phyloP scores from a whole-genome alignment of 2,329 filamentous ascomycete genomes.

The Fusarium albosuccineum region DNA sequence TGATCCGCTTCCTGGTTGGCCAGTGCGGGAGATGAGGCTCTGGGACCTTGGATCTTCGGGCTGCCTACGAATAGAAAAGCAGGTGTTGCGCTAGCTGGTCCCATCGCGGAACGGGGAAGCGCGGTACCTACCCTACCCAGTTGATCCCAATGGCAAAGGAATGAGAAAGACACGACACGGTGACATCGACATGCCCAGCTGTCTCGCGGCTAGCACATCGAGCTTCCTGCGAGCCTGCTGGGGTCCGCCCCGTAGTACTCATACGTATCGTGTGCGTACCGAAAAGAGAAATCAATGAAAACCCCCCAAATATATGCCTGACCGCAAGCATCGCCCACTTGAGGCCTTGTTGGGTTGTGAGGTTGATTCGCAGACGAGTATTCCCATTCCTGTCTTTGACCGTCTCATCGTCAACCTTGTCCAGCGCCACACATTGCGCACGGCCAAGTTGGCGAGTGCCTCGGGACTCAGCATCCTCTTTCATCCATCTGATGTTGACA shows the following conservation, averaged over 20 bases:
- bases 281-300: no score
- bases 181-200: neutral
- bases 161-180: neutral
- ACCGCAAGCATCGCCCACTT: neutral
- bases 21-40: constrained; percentile 40
- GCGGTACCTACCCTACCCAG: neutral
- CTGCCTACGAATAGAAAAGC: constrained; percentile 27
- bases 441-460: constrained; percentile 4
- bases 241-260: neutral
- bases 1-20: constrained; percentile 41
- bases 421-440: constrained; percentile 22
- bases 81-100: constrained; percentile 12
- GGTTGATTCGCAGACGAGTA: constrained; percentile 11
- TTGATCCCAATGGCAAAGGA: neutral
- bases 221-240: neutral
- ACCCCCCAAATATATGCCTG: neutral
- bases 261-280: neutral
- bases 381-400: constrained; percentile 21
- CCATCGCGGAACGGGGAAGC: constrained; percentile 31
- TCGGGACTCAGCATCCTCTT: constrained; percentile 1
- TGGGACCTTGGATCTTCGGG: constrained; percentile 16
- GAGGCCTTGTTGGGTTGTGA: neutral
- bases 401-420: constrained; percentile 22
- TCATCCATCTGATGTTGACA: constrained; percentile 6
- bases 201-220: neutral